Percentiles rank a stretch among this genome's conserved stretches.
Evolutionary conservation across 768 basidiomycete species (phyloP).

Genomic region (Clitopilus hobsonii): DNA sequence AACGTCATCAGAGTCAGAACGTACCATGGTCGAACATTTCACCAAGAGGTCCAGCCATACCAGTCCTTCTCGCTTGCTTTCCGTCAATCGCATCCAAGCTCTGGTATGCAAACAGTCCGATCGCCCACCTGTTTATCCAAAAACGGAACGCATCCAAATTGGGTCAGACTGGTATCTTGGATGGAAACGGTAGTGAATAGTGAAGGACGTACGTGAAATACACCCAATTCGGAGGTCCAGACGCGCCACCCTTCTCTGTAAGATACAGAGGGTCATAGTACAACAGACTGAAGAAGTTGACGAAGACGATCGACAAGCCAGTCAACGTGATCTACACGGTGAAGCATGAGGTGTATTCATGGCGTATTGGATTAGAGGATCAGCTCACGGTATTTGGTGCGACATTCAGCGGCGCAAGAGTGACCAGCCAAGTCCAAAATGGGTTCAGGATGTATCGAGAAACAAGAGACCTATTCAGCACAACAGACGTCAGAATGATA

Average conservation of each 20-base stretch:
- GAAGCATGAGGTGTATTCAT: neutral
- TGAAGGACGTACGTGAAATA: conserved; percentile 72
- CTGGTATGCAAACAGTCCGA: conserved; percentile 90
- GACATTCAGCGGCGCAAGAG: conserved; percentile 75
- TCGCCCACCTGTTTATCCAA: conserved; percentile 59
- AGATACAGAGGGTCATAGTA: conserved; percentile 81
- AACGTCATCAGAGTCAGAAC: conserved; percentile 9
- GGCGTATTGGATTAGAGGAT: neutral
- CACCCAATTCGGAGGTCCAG: conserved; percentile 75
- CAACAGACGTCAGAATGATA: conserved; percentile 2
- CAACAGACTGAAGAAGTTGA: conserved; percentile 81
- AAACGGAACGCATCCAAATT: neutral
- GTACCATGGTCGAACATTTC: conserved; percentile 98
- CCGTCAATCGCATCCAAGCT: conserved; percentile 87
- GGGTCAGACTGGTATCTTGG: neutral
- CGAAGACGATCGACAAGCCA: conserved; percentile 73
- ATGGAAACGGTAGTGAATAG: neutral
- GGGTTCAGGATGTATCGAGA: conserved; percentile 76
- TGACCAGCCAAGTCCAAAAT: conserved; percentile 92
- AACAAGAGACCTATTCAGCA: conserved; percentile 55
- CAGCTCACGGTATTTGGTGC: conserved; percentile 84
- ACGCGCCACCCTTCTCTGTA: conserved; percentile 57
- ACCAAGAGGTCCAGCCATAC: conserved; percentile 96
- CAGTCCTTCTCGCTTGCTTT: conserved; percentile 92
- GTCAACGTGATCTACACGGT: conserved; percentile 80